Evolutionary conservation across 129 eudicot species (phyloP), one percentile per base, ranked within the genome.

Genomic region (Tagetes erecta): DNA sequence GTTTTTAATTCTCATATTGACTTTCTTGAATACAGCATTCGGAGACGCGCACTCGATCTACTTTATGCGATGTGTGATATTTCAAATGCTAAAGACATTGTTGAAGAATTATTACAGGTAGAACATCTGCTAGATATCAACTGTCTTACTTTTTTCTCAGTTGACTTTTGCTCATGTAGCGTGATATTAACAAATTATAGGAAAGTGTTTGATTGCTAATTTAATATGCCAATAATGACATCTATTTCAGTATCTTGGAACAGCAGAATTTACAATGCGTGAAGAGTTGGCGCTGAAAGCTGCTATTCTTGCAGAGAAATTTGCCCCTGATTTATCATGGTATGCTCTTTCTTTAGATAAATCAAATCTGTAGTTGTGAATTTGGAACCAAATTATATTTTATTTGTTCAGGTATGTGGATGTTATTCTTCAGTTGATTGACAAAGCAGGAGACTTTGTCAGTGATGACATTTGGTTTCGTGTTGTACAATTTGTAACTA

Each of bases 251-350:
- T 94, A 91, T 84, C 97, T 94, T 51, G 89, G 87, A 77, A 71
- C 96, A 34, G 97, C 99, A 60, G 99, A 94, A 66, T 94, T 94
- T 79, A 86, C 97, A 53, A 94, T 94, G 99, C 99, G 99, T 47
- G 99, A 94, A 85, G 99, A 94, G 70, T 75, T 94, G 83, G 82
- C 99, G 7, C 86, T 94, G 11, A 94, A 94, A 82, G 95, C 92
- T 82, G 99, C 99, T 42, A 94, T 94, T 80, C 99, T 94, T 76
- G 97, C 99, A 7, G 99, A 94, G 84, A 94, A 94, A 80, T 94
- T 94, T 87, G 97, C 99, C 51, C 99, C 99, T 68, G 99, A 94
- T 80, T 67, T 94, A 80, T 94, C 99, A 77, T 94, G 99, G 99
- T 94, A 85, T 76, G 83, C 33, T 63, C 50, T 35, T 76, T 58